Evolutionary conservation across 805 yeast genomes (phyloP), one percentile per base, ranked within the genome.

Genomic region (Ogataea trehaloabstinens): DNA sequence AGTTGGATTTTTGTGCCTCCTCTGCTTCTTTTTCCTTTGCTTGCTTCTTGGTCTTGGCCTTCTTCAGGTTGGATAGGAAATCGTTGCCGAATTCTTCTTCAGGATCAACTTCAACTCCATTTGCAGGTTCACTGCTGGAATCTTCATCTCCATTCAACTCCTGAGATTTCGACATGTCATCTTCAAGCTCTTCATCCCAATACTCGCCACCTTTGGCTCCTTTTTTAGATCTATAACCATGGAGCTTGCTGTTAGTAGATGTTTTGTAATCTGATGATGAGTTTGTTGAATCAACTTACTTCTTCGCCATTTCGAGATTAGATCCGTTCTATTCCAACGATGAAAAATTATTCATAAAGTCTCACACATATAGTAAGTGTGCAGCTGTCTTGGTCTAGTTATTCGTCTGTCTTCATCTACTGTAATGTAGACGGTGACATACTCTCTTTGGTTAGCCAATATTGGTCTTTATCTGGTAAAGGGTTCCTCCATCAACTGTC

Each of bases 21-120:
- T 76, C 76, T 52, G 78, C 80, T 44, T 76, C 79, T 39, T 78
- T 82, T 44, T 74, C 80, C 63, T 80, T 80, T 32, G 73, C 81
- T 50, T 77, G 80, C 66, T 82, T 81, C 74, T 85, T 86, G 63
- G 77, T 76, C 67, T 86, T 86, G 42, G 91, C 81, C 48, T 74
- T 78, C 64, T 85, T 78, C 65, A 90, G 76, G 30, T 95, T 84
- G 35, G 89, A 76, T 78, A 91, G 78, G 67, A 90, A 85, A 52
- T 85, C 95, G 39, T 71, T 76, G 19, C 73, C 78, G 40, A 66
- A 68, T 32, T 64, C 78, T 37, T 69, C 78, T 24, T 65, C 80
- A 5, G 56, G 58, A 18, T 55, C 53, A 8, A 57, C 52, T 21
- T 48, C 50, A n/a, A 53, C 53, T 16, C 55, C 56, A 19, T 49